Percentiles rank a stretch among this genome's conserved stretches.
Conservation (phyloP, 2,329 filamentous ascomycete species). For the Hypoxylon sp. region DNA sequence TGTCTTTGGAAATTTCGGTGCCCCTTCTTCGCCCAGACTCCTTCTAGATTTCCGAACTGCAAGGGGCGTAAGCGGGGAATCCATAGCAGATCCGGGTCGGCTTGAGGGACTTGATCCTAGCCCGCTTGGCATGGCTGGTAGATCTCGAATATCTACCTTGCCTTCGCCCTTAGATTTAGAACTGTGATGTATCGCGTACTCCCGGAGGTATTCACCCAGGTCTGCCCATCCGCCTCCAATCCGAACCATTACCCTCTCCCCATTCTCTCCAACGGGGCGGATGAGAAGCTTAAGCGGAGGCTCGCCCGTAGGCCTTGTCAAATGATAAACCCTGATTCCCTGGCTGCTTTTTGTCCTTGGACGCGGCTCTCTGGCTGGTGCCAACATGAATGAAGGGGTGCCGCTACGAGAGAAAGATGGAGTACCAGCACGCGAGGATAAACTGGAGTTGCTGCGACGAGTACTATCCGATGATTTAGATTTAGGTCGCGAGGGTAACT, state of each 20-base stretch:
- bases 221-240: constrained; percentile 99
- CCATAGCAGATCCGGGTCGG: constrained; percentile 58
- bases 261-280: constrained; percentile 87
- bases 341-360: constrained; percentile 65
- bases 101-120: constrained; percentile 59
- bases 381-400: constrained; percentile 74
- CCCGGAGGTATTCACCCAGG: constrained; percentile 91
- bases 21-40: constrained; percentile 57
- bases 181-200: constrained; percentile 93
- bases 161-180: constrained; percentile 70
- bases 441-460: constrained; percentile 63
- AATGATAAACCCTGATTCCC: constrained; percentile 92
- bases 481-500: constrained; percentile 61
- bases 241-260: constrained; percentile 96
- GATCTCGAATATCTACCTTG: constrained; percentile 71
- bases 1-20: constrained; percentile 58
- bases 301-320: constrained; percentile 85
- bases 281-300: constrained; percentile 96
- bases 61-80: constrained; percentile 62
- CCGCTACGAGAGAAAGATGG: constrained; percentile 62
- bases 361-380: constrained; percentile 67
- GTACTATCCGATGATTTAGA: constrained; percentile 60
- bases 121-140: constrained; percentile 54
- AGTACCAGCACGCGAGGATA: constrained; percentile 57
- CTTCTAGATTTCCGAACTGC: constrained; percentile 67